These are phyloP conservation scores for Phytophthora sp. DNA, from an alignment of 352 stramenopile genomes.

Conservation along the genomic window DNA sequence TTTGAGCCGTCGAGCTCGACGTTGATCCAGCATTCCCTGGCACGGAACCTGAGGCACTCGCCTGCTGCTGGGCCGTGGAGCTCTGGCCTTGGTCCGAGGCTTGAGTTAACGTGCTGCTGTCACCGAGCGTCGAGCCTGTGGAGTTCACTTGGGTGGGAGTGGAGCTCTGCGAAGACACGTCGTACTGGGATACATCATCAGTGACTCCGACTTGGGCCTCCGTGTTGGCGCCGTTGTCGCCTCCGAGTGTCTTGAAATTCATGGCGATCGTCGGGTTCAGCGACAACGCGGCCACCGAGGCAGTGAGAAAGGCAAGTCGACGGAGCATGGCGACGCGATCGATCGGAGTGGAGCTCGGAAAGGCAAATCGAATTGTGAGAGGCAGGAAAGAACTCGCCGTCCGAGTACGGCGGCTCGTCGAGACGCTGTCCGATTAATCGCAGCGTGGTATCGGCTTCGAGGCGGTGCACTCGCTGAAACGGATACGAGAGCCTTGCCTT, in stretches of 20 bases:
- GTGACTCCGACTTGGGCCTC: constrained; percentile 9
- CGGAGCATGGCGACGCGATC: constrained; percentile 12
- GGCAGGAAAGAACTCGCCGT: constrained; percentile 5
- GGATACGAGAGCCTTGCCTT: not conserved
- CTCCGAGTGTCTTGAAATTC: constrained; percentile 20
- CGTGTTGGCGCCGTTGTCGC: constrained; percentile 2
- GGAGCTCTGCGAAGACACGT: constrained; percentile 1
- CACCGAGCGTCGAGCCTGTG: not conserved
- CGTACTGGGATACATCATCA: constrained; percentile 13
- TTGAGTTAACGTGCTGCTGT: not conserved
- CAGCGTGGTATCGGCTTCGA: constrained; percentile 7
- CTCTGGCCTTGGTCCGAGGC: constrained; percentile 9
- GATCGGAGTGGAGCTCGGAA: not conserved
- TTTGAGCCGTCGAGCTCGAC: not conserved
- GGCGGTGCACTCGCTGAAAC: not conserved
- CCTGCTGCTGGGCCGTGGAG: constrained; percentile 1
- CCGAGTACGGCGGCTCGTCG: constrained; percentile 10
- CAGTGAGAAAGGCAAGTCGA: constrained; percentile 15
- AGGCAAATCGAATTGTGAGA: constrained; percentile 21
- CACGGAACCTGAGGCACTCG: not conserved
- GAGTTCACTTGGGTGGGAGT: not conserved
- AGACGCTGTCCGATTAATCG: constrained; percentile 6
- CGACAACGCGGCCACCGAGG: constrained; percentile 9
- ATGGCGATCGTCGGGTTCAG: not conserved
- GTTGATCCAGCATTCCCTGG: not conserved